Percentiles rank a stretch among this genome's conserved stretches.
phyloP scores from a whole-genome alignment of 345 rosid species.

The Populus pruinosa region DNA sequence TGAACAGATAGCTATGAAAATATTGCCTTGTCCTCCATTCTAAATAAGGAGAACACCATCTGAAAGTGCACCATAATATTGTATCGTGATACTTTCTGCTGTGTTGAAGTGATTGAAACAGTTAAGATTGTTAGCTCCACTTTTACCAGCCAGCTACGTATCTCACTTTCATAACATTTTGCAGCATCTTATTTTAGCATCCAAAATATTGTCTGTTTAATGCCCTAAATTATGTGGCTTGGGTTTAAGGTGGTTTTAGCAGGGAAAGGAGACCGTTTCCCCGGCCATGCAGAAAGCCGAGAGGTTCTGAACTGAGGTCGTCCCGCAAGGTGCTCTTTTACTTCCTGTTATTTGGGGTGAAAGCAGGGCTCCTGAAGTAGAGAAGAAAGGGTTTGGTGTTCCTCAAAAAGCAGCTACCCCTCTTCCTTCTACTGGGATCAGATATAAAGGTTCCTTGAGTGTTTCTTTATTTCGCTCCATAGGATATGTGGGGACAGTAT shows the following conservation, averaged over 20 bases:
- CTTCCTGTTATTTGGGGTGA: slow-evolving; percentile 87
- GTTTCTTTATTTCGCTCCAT: not conserved
- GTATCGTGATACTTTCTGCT: not conserved
- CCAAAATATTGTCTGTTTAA: not conserved
- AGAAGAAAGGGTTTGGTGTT: slow-evolving; percentile 83
- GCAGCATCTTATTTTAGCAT: slow-evolving; percentile 3
- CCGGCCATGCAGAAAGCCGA: slow-evolving; percentile 73
- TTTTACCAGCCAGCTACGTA: not conserved
- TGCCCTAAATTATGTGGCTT: slow-evolving; percentile 15
- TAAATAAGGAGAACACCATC: not conserved
- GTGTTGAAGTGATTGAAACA: not conserved
- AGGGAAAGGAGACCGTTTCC: slow-evolving; percentile 70
- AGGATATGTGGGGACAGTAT: not conserved
- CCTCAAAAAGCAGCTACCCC: slow-evolving; percentile 52
- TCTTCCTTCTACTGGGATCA: slow-evolving; percentile 92
- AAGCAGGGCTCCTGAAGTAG: slow-evolving; percentile 47
- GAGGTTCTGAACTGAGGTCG: slow-evolving; percentile 82
- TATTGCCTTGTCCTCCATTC: not conserved
- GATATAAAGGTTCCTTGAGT: slow-evolving; percentile 3
- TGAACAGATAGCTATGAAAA: not conserved
- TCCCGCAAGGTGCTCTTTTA: slow-evolving; percentile 79
- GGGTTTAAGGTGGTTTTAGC: slow-evolving; percentile 77
- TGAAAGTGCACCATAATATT: not conserved
- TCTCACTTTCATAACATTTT: not conserved
- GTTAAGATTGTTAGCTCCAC: not conserved